Conservation (phyloP, 176 grass and related monocot species). For the Typha latifolia region DNA sequence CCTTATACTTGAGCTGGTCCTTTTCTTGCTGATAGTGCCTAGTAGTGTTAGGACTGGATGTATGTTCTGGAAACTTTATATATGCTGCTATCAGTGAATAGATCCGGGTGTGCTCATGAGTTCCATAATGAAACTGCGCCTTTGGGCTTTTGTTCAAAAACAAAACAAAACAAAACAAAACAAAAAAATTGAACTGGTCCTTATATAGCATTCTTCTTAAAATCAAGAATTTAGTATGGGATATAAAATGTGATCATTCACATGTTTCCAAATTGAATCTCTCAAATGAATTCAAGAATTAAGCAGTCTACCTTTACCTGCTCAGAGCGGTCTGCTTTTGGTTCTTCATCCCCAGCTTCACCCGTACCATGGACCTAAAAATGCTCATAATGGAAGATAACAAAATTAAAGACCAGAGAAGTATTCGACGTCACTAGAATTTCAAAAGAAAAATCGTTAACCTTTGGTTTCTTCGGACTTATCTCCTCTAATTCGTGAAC, state of each 20-base stretch:
- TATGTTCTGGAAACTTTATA: too few species aligned
- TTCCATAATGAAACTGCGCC: too few species aligned
- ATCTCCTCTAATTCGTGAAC: slow-evolving; percentile 15
- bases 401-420: neutral
- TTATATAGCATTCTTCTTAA: too few species aligned
- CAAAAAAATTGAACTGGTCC: too few species aligned
- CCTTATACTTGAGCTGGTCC: too few species aligned
- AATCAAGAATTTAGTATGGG: too few species aligned
- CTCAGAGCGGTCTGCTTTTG: neutral
- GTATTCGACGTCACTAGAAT: neutral
- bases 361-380: slow-evolving; percentile 3
- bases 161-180: too few species aligned
- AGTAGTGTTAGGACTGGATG: too few species aligned
- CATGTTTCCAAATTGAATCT: neutral
- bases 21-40: too few species aligned
- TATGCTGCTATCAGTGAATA: too few species aligned
- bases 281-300: neutral
- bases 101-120: too few species aligned
- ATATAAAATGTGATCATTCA: neutral
- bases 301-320: neutral
- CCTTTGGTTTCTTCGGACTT: slow-evolving; percentile 43
- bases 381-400: neutral
- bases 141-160: too few species aligned
- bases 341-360: slow-evolving; percentile 4
- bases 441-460: slow-evolving; percentile 9